Evolutionary conservation across 179 eudicot genomes (phyloP).

Genomic region (Pouteria campechiana): DNA sequence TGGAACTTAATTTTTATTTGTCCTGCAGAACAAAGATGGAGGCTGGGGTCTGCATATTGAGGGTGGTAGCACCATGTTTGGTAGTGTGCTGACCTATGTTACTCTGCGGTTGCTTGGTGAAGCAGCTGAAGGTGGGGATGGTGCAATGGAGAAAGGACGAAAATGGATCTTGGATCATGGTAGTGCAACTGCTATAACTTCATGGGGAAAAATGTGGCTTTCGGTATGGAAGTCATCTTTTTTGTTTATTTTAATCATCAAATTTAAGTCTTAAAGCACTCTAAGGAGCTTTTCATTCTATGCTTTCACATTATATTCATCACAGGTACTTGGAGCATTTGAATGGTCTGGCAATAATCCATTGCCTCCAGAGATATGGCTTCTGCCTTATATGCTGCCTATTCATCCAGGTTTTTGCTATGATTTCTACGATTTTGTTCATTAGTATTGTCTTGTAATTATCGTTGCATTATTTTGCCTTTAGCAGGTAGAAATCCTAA

Average conservation of each 20-base stretch:
- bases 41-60: constrained; percentile 99
- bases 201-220: constrained; percentile 98
- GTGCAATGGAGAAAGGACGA: constrained; percentile 70
- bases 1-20: background rate
- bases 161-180: constrained; percentile 83
- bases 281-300: too few relatives aligned
- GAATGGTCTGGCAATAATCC: constrained; percentile 98
- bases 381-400: constrained; percentile 73
- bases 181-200: constrained; percentile 70
- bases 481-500: too few relatives aligned
- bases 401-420: constrained; percentile 88
- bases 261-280: background rate
- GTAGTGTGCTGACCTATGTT: constrained; percentile 67
- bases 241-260: background rate
- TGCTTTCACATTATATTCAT: too few relatives aligned
- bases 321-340: constrained; percentile 81
- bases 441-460: too few relatives aligned
- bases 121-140: constrained; percentile 60
- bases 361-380: constrained; percentile 90
- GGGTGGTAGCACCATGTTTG: constrained; percentile 92
- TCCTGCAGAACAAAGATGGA: constrained; percentile 77
- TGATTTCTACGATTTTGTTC: too few relatives aligned
- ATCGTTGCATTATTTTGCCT: too few relatives aligned
- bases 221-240: constrained; percentile 49
- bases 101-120: constrained; percentile 86